Conservation (phyloP, 108 stramenopile species). For the Stephanodiscus triporus region DNA sequence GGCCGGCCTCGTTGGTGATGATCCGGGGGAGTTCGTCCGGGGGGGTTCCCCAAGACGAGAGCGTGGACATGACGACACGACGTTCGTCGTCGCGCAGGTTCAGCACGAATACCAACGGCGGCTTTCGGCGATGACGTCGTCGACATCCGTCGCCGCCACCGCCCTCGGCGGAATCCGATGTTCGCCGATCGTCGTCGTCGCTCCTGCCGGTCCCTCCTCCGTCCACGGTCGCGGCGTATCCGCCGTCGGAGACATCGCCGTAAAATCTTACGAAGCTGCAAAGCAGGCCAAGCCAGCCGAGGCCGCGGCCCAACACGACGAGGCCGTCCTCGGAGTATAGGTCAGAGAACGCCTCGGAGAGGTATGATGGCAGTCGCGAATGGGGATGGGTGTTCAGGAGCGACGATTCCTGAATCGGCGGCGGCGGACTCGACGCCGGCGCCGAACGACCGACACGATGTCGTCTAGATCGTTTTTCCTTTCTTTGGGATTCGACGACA, state of each 20-base stretch:
- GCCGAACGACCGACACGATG: not conserved
- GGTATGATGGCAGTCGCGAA: slow-evolving; percentile 70
- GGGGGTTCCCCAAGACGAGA: slow-evolving; percentile 80
- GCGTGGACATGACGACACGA: slow-evolving; percentile 56
- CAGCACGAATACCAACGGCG: slow-evolving; percentile 77
- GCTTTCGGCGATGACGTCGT: slow-evolving; percentile 24
- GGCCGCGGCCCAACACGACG: slow-evolving; percentile 86
- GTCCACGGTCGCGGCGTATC: slow-evolving; percentile 48
- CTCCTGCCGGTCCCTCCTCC: slow-evolving; percentile 16
- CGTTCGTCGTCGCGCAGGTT: slow-evolving; percentile 75
- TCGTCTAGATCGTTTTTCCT: not conserved
- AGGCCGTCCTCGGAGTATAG: slow-evolving; percentile 92
- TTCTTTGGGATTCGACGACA: not conserved
- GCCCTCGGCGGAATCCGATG: slow-evolving; percentile 1
- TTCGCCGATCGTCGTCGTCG: slow-evolving; percentile 11
- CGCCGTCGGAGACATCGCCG: slow-evolving; percentile 60
- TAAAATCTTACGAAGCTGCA: slow-evolving; percentile 83
- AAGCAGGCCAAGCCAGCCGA: slow-evolving; percentile 79
- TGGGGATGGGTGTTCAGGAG: slow-evolving; percentile 38
- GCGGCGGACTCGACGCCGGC: not conserved
- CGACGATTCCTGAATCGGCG: not conserved
- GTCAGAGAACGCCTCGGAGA: slow-evolving; percentile 90
- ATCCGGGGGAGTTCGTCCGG: slow-evolving; percentile 65
- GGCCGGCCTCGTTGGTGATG: slow-evolving; percentile 82
- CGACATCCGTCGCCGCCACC: not conserved